Percentiles rank a stretch among this genome's conserved stretches.
phyloP scores from a whole-genome alignment of 1,284 basidiomycete genomes.

The Melampsora americana region DNA sequence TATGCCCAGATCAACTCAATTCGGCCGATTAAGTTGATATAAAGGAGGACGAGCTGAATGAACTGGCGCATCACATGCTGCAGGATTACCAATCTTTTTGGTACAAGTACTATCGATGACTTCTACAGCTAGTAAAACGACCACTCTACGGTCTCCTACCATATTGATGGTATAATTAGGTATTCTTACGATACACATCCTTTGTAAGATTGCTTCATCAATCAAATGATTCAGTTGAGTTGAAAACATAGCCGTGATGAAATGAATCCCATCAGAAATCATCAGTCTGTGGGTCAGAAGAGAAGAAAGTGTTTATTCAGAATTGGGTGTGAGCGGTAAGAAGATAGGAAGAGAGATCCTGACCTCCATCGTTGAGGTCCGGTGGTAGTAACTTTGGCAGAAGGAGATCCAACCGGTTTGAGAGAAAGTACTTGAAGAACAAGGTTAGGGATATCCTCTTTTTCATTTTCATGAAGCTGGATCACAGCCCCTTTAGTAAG shows the following conservation, averaged over 20 bases:
- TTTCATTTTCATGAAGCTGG: constrained; percentile 27
- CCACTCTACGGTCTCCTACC: constrained; percentile 65
- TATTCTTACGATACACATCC: constrained; percentile 70
- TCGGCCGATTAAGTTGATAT: too few relatives aligned
- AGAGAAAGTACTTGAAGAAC: constrained; percentile 76
- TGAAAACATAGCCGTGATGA: constrained; percentile 89
- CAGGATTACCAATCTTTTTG: constrained; percentile 74
- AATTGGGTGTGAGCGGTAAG: background rate
- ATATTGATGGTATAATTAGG: constrained; percentile 77
- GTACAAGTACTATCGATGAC: constrained; percentile 59
- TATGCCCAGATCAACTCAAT: too few relatives aligned
- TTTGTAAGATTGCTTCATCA: constrained; percentile 66
- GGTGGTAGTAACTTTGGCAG: background rate
- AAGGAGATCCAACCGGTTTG: constrained; percentile 64
- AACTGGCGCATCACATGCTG: constrained; percentile 55
- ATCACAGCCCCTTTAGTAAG: constrained; percentile 31
- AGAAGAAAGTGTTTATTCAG: background rate
- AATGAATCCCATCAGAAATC: constrained; percentile 70
- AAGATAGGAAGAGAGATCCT: background rate
- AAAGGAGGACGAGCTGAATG: constrained; percentile 46
- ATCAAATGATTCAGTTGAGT: constrained; percentile 82
- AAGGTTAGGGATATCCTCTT: constrained; percentile 56
- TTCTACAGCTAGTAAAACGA: constrained; percentile 76
- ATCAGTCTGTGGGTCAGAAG: constrained; percentile 54
- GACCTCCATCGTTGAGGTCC: constrained; percentile 40